Base-by-base conservation (phyloP, 2,329 filamentous ascomycete species). In the Biscogniauxia mediterranea region DNA sequence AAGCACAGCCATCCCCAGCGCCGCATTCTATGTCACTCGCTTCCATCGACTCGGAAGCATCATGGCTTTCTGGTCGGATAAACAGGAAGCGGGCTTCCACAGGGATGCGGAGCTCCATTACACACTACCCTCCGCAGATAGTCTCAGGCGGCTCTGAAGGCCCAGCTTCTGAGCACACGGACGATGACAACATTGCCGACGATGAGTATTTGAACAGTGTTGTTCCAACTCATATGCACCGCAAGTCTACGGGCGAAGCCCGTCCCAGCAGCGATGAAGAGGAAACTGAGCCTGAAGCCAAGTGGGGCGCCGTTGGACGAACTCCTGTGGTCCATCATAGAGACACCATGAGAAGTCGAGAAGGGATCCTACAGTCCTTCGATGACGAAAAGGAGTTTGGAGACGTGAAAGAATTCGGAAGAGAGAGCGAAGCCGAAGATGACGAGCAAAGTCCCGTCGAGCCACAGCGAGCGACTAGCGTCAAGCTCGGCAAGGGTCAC, bases 1-100 rank as follows among this genome's bases (percentile, higher is more conserved):
- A 76, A 25, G 71, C 76, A 4, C 76, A 79, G 23, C 73, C 78
- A 25, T 87, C 83, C 5, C 86, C 81, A 19, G 88, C 83, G 67
- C 83, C 78, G 42, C 84, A 93, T 72, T 92, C 93, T 28, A 89
- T 93, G 74, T 98, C 94, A 0, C 82, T 98, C 19, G 95, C 93
- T 1, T 97, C 93, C 0, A 92, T 98, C 61, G 95, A 97, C 72
- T 97, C 93, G 0, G 95, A 99, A 78, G 95, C 86, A 4, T 97
- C 93, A 0, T 99, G 95, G 95, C 87, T 99, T 52, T 95, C 93
- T 3, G 93, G 94, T 17, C 88, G 89, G 60, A 75, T 81, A 2
- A 75, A 75, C 55, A 83, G 81, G 66, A 81, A 79, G 70, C 76
- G 80, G 65, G 75, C 77, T 28, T 80, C 81, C 66, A 71, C 80